Conservation (phyloP, 129 eudicot genomes). For the Chrysanthemum lavandulifolium region DNA sequence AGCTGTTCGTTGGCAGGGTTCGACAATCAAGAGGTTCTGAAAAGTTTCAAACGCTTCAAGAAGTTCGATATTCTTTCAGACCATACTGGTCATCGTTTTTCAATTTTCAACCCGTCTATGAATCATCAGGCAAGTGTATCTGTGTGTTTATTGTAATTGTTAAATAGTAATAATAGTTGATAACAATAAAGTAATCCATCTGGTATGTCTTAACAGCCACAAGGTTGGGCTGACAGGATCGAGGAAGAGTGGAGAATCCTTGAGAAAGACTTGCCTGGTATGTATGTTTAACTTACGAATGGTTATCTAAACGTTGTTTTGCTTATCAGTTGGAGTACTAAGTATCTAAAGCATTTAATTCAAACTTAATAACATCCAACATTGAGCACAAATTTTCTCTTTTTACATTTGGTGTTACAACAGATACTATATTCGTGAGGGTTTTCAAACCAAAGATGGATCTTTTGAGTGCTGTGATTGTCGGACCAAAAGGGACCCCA, state of each 20-base stretch:
- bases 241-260: conserved; percentile 69
- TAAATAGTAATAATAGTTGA: no score
- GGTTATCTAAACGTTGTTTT: no score
- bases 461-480: conserved; percentile 69
- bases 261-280: conserved; percentile 68
- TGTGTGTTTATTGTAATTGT: no score
- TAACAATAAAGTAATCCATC: not conserved
- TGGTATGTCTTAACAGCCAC: conserved; percentile 33
- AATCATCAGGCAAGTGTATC: conserved; percentile 42
- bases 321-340: no score
- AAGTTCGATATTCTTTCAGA: conserved; percentile 48
- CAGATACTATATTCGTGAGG: conserved; percentile 67
- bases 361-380: no score
- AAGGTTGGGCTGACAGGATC: conserved; percentile 56
- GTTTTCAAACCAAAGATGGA: conserved; percentile 77
- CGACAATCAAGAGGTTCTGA: not conserved
- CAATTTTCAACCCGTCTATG: conserved; percentile 4
- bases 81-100: conserved; percentile 49
- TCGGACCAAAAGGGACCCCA: conserved; percentile 88
- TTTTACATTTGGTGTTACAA: not conserved
- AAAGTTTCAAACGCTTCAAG: not conserved
- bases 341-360: no score
- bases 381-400: not conserved
- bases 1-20: not conserved
- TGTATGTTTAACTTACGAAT: not conserved